Evolutionary conservation across 2,329 filamentous ascomycete species (phyloP), one percentile per base, ranked within the genome.

Genomic region (Purpureocillium lavendulum): DNA sequence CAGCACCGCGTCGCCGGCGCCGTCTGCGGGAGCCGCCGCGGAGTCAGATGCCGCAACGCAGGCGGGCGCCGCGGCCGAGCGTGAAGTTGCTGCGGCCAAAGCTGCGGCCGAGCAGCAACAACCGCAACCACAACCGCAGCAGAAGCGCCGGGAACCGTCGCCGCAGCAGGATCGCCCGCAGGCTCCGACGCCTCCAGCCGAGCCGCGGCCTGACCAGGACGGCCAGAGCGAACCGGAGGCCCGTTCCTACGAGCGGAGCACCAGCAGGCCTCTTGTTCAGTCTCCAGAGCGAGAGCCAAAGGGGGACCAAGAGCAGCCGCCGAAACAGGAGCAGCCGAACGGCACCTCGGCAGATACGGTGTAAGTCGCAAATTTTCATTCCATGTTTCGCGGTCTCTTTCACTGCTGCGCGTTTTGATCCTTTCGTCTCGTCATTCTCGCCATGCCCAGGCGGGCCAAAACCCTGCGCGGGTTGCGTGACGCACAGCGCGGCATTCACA

Each of bases 161-260:
- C 13, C 15, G 10, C 35, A 10, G 26, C 35, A 30, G 35, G 28
- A 30, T 10, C 30, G 17, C 3, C 36, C 30, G 17, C 36, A 38
- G 36, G 36, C 36, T 12, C 36, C 17, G 1, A 38, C 36, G 30
- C 36, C 36, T 12, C 36, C 36, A 11, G 36, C 36, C 29, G 36
- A 38, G 28, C 28, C 21, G 18, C 21, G 21, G 21, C 21, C 10
- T 26, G 6, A 26, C 10, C 21, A 26, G 10, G 21, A 26, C 8
- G 9, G 4, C 16, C 33, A 15, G 13, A 11, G 7, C 8, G 33
- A 11, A 14, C 10, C 35, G 21, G 31, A 30, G 33, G 33, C 12
- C n/a, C 26, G n/a, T 35, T 26, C 21, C 10, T 26, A 26, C 10
- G 21, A 26, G 21, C 21, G 21, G 21, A 26, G 21, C 21, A 26